Base-by-base conservation (phyloP, 1,284 basidiomycete genomes). In the Inonotus obliquus region DNA sequence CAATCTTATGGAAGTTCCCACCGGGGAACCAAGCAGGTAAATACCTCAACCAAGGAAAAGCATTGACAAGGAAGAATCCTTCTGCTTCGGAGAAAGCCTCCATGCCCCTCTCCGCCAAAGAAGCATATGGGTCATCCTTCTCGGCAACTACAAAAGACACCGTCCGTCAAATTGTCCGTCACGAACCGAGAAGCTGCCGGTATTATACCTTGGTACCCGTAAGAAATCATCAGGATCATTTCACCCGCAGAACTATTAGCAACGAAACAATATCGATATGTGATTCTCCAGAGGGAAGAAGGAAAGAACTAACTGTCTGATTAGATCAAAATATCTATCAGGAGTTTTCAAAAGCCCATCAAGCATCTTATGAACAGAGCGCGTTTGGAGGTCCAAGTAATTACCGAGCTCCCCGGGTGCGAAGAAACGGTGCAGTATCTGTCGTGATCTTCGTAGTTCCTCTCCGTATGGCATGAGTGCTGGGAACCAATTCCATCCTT, bases 1-100 rank as follows among this genome's bases (percentile, higher is more conserved):
- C 81, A 80, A 79, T 83, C 78, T 44, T 81, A 76, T 19, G 73
- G 67, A 55, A 86, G 2, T 32, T 49, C 5, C 55, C 39, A 25
- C 63, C 63, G 21, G 63, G 63, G 27, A 64, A 59, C 63, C 63
- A 64, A 19, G 29, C 39, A 5, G 63, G 63, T 4, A 64, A 35
- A 29, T 61, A 62, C 10, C 39, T 53, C 23, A 64, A 37, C 47
- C 55, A 55, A 39, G 57, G 57, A 10, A 63, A 19, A n/a, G 47
- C 23, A 47, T 62, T 62, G 4, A 62, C 55, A 25, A 62, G 45
- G 56, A 39, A 62, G 48, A 62, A 62, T 4, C 39, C 49, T n/a
- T 54, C 25, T 4, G 59, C 52, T 21, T 44, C 32, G 2, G 14
- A 32, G 17, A 58, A 17, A 10, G 55, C 57, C 21, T 29, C 29